Evolutionary conservation across 2,329 filamentous ascomycete genomes (phyloP).

Genomic region (Aspergillus piperis): DNA sequence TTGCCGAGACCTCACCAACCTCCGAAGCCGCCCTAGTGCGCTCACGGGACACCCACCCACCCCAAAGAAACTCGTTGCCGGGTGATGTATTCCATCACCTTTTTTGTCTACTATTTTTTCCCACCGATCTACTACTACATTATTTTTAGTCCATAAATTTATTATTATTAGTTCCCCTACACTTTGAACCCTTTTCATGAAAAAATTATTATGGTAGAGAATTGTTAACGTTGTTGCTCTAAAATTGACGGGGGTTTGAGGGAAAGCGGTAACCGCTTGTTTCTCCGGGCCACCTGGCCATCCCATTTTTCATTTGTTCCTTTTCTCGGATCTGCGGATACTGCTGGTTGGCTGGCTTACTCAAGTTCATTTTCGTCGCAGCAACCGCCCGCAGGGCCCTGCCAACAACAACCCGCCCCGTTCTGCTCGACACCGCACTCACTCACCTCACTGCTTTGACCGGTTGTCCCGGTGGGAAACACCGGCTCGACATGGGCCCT

Average conservation of each 20-base stretch:
- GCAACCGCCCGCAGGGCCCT: conserved; percentile 26
- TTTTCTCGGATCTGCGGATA: conserved; percentile 41
- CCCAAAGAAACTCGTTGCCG: conserved; percentile 12
- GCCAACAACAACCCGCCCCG: conserved; percentile 5
- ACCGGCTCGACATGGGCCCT: background rate
- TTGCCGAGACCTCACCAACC: conserved; percentile 38
- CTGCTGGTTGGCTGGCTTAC: conserved; percentile 33
- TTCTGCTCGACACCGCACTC: background rate
- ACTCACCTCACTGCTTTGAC: conserved; percentile 1
- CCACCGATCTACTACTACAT: too few relatives aligned
- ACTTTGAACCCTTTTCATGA: background rate
- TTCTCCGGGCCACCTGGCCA: conserved; percentile 29
- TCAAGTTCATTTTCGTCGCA: conserved; percentile 40
- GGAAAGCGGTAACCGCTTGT: background rate
- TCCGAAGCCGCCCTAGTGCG: conserved; percentile 44
- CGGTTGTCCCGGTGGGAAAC: conserved; percentile 9
- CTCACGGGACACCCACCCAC: conserved; percentile 25
- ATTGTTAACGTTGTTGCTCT: conserved; percentile 4
- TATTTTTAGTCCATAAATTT: background rate
- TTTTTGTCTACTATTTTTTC: background rate
- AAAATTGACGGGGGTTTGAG: background rate
- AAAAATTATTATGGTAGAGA: background rate
- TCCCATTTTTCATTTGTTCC: conserved; percentile 28
- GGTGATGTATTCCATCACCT: background rate
- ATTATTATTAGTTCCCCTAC: background rate